Evolutionary conservation across 2,329 filamentous ascomycete species (phyloP), one percentile per base, ranked within the genome.

Genomic region (Setomelanomma holmii): DNA sequence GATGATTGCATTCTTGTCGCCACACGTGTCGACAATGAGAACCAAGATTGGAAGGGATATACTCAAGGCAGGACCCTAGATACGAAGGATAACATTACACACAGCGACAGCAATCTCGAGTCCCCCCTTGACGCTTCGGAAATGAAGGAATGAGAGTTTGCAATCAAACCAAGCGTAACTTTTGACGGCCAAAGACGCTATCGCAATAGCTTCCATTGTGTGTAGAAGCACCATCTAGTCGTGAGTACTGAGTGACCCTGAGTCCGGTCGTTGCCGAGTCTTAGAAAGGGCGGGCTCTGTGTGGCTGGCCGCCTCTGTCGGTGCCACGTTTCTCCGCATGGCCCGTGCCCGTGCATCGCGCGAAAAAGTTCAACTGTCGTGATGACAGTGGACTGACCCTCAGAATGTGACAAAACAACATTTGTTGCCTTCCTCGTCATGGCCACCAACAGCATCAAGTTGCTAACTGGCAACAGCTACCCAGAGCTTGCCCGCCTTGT

Each of bases 391-490:
- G 53, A 48, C 41, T 46, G 47, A 49, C 34, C 51, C 60, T 52
- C 54, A 30, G 59, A 35, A 63, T 64, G 56, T 49, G 59, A 60
- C 55, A 51, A 55, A 54, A 42, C 54, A 49, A 27, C 48, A 58
- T 49, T 55, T 35, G 19, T 46, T 53, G 40, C 45, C 41, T 51
- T 49, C 49, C 56, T 50, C 59, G 61, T 43, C 53, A 90, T 90
- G 88, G 84, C 87, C 63, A 83, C 86, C 58, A 90, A 90, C 77
- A 87, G 85, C 33, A 90, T 90, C 73, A 90, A 90, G 76, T 78
- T 90, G 58, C 79, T 90, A 73, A 90, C 88, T 66, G 88, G 88
- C 65, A 90, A 89, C 79, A 89, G 86, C 75, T 88, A 90, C 72
- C 87, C 88, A 5, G 82, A 87, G 75, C 83, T 90, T 52, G 88